phyloP scores from a whole-genome alignment of 768 basidiomycete species.

The Tylopilus sp. region DNA sequence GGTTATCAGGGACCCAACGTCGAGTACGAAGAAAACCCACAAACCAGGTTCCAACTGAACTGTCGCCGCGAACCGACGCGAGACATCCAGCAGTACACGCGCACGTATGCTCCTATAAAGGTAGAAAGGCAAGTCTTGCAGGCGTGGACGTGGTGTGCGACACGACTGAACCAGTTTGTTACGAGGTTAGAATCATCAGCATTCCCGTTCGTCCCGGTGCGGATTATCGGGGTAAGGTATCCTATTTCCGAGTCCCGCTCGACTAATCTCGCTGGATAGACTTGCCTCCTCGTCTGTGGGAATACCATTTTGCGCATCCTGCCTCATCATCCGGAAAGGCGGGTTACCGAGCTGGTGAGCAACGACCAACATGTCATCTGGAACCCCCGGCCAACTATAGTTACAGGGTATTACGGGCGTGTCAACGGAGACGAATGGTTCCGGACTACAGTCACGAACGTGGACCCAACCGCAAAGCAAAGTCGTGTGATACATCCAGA shows the following conservation, averaged over 20 bases:
- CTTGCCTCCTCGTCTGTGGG: slow-evolving; percentile 42
- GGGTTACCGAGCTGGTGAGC: slow-evolving; percentile 50
- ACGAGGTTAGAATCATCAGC: slow-evolving; percentile 46
- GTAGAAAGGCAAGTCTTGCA: slow-evolving; percentile 52
- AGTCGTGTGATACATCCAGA: slow-evolving; percentile 63
- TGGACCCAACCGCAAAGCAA: slow-evolving; percentile 79
- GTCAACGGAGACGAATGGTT: slow-evolving; percentile 56
- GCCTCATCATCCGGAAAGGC: slow-evolving; percentile 50
- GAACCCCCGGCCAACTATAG: not conserved
- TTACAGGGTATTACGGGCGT: slow-evolving; percentile 55
- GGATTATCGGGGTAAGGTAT: slow-evolving; percentile 58
- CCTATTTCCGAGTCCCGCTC: not conserved
- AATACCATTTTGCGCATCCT: slow-evolving; percentile 64
- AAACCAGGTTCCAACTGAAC: slow-evolving; percentile 41
- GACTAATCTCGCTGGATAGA: slow-evolving; percentile 3
- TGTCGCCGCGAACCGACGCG: slow-evolving; percentile 44
- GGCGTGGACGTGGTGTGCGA: not conserved
- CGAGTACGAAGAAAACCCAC: slow-evolving; percentile 36
- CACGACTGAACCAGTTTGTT: slow-evolving; percentile 3
- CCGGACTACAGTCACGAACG: slow-evolving; percentile 73
- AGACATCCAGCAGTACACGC: slow-evolving; percentile 69
- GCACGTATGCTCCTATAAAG: slow-evolving; percentile 44
- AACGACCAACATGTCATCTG: not conserved
- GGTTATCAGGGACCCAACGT: slow-evolving; percentile 28
- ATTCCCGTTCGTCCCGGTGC: slow-evolving; percentile 56